Percentiles rank a stretch among this genome's conserved stretches.
Evolutionary conservation across 805 yeast genomes (phyloP).

Genomic region (Candida verbasci): DNA sequence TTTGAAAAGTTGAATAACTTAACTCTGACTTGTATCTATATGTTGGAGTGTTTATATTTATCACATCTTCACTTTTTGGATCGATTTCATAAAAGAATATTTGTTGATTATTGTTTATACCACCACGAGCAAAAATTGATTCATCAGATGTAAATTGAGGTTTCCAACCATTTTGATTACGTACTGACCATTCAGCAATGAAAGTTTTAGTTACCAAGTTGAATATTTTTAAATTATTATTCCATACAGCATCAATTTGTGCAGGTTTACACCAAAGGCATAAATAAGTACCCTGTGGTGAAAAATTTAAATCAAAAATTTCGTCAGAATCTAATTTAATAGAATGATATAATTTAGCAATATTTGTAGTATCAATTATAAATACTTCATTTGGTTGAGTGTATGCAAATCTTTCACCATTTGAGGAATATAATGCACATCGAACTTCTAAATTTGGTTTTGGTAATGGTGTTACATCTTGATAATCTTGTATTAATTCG

Average conservation of each 20-base stretch:
- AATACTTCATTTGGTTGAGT: constrained; percentile 61
- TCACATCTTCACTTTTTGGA: constrained; percentile 19
- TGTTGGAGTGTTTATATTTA: constrained; percentile 46
- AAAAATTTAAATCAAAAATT: constrained; percentile 77
- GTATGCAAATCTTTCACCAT: constrained; percentile 68
- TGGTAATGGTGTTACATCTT: constrained; percentile 31
- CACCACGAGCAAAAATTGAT: constrained; percentile 56
- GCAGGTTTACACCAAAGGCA: constrained; percentile 89
- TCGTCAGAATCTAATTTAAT: constrained; percentile 57
- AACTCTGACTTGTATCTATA: constrained; percentile 54
- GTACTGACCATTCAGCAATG: constrained; percentile 64
- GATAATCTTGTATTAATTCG: constrained; percentile 44
- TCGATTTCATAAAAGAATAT: constrained; percentile 62
- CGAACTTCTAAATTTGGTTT: constrained; percentile 50
- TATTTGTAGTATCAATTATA: constrained; percentile 50
- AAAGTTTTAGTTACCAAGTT: constrained; percentile 45
- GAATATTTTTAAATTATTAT: constrained; percentile 77
- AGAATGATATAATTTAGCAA: constrained; percentile 38
- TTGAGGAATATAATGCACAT: constrained; percentile 60
- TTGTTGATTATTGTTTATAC: constrained; percentile 54
- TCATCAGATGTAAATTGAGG: constrained; percentile 89
- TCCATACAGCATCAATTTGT: constrained; percentile 63
- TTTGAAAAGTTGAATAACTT: constrained; percentile 50
- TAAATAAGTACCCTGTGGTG: constrained; percentile 81
- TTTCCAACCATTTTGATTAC: constrained; percentile 85